These are phyloP conservation scores for Amauroascus niger DNA, from an alignment of 2,329 filamentous ascomycete species.

Conservation along the genomic window DNA sequence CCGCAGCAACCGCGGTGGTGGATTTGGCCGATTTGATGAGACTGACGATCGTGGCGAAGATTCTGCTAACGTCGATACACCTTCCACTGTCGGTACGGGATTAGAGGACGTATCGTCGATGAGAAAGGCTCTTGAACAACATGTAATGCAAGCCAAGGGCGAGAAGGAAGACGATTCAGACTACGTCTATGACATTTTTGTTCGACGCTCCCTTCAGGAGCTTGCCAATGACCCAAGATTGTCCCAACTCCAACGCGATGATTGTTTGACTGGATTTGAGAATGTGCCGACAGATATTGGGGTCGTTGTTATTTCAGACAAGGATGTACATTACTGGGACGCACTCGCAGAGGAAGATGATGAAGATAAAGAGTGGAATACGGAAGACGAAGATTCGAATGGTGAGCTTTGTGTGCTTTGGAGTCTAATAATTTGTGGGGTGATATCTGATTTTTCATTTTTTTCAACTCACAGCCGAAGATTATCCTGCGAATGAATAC, in stretches of 20 bases:
- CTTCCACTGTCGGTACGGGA: background rate
- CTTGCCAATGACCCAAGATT: constrained; percentile 14
- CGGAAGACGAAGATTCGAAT: constrained; percentile 55
- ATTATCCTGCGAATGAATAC: constrained; percentile 44
- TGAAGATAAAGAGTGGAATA: constrained; percentile 47
- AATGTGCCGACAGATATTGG: constrained; percentile 29
- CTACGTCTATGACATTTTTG: constrained; percentile 56
- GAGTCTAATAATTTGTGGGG: background rate
- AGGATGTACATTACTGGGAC: constrained; percentile 48
- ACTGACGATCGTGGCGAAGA: background rate
- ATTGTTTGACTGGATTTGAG: constrained; percentile 8
- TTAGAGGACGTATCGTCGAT: constrained; percentile 6
- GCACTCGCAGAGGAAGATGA: constrained; percentile 44
- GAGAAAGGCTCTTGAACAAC: constrained; percentile 6
- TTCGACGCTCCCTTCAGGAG: constrained; percentile 40
- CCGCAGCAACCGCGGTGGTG: background rate
- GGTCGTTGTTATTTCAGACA: constrained; percentile 35
- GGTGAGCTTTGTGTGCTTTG: constrained; percentile 31
- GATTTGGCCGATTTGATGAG: background rate
- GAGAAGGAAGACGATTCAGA: constrained; percentile 36
- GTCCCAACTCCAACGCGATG: constrained; percentile 10
- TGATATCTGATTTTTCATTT: background rate
- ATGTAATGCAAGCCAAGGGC: background rate
- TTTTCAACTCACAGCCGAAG: constrained; percentile 32
- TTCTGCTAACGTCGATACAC: background rate